Percentiles rank a stretch among this genome's conserved stretches.
Conservation (phyloP, 345 rosid species). For the Moricandia moricandioides region DNA sequence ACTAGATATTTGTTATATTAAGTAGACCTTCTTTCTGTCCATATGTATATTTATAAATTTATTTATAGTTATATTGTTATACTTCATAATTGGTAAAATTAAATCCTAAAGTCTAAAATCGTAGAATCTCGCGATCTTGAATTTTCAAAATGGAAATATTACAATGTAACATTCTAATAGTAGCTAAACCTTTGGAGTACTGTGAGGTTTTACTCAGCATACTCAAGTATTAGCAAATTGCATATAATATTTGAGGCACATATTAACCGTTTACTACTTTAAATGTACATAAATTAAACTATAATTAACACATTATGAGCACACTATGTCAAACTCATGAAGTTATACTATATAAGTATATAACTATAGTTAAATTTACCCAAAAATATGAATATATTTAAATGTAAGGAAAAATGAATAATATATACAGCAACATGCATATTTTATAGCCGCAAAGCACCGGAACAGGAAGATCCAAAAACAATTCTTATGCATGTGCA, state of each 20-base stretch:
- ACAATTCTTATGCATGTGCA: slow-evolving; percentile 33
- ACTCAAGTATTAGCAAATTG: neutral
- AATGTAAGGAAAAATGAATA: no score
- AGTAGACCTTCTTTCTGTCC: neutral
- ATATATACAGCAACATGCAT: neutral
- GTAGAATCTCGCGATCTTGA: neutral
- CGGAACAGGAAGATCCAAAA: slow-evolving; percentile 29
- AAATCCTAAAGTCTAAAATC: neutral
- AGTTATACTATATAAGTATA: neutral
- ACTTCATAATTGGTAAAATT: neutral
- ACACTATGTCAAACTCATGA: slow-evolving; percentile 23
- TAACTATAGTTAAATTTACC: neutral
- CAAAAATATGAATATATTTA: neutral
- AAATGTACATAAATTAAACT: neutral
- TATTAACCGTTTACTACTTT: neutral
- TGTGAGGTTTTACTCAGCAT: neutral
- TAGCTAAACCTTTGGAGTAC: neutral
- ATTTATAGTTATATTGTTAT: neutral
- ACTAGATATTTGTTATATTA: neutral
- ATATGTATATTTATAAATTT: neutral
- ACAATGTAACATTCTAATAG: neutral
- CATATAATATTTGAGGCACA: neutral
- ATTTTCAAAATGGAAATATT: neutral
- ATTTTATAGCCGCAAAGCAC: slow-evolving; percentile 27
- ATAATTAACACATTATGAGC: slow-evolving; percentile 20